These are phyloP conservation scores for Kodamaea leandrae DNA, from an alignment of 805 yeast genomes.

Conservation along the genomic window DNA sequence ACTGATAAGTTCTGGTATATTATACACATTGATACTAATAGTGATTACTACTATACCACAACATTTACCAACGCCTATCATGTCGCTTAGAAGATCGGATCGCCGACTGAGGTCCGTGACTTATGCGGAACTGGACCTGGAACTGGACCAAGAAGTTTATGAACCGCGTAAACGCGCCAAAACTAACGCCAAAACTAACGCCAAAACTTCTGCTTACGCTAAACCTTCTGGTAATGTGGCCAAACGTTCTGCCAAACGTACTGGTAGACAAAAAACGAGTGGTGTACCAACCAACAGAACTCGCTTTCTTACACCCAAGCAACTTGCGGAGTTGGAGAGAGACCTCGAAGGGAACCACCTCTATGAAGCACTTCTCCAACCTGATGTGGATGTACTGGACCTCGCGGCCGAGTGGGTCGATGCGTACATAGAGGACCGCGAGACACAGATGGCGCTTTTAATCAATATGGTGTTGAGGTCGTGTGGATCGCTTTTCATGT, in stretches of 20 bases:
- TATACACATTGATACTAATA: too few relatives aligned
- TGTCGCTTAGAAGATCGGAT: slow-evolving; percentile 5
- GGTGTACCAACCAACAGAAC: background rate
- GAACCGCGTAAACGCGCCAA: slow-evolving; percentile 1
- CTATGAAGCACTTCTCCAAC: slow-evolving; percentile 29
- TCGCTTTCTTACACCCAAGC: slow-evolving; percentile 5
- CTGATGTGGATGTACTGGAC: slow-evolving; percentile 31
- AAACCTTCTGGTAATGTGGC: background rate
- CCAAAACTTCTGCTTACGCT: slow-evolving; percentile 6
- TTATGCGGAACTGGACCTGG: slow-evolving; percentile 15
- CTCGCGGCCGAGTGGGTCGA: slow-evolving; percentile 42
- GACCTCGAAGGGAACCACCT: slow-evolving; percentile 31
- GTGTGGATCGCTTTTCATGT: slow-evolving; percentile 66
- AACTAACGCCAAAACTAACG: slow-evolving; percentile 1
- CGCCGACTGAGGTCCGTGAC: slow-evolving; percentile 1
- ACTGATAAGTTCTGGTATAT: too few relatives aligned
- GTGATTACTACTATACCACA: too few relatives aligned
- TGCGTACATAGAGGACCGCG: slow-evolving; percentile 23
- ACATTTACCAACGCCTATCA: background rate
- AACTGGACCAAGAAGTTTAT: background rate
- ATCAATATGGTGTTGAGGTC: slow-evolving; percentile 67
- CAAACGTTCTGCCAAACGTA: background rate
- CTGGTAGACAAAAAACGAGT: background rate
- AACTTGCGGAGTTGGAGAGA: slow-evolving; percentile 16
- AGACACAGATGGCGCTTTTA: slow-evolving; percentile 53